Conservation (phyloP, 441 rosid genomes). For the Adansonia gregorii region DNA sequence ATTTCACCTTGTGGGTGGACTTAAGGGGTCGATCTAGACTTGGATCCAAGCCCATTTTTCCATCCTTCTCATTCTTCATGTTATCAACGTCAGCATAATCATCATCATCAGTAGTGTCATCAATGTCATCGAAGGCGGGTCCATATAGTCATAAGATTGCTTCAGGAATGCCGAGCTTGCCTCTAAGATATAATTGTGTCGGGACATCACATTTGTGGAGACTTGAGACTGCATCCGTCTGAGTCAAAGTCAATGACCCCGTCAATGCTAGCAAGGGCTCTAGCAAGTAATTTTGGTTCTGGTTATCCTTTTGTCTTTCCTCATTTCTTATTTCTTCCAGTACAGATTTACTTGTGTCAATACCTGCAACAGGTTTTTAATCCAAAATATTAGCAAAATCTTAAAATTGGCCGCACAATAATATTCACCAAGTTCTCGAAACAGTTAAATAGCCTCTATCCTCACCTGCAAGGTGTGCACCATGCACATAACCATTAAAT, state of each 20-base stretch:
- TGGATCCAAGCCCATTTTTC: constrained; percentile 19
- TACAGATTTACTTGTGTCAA: constrained; percentile 69
- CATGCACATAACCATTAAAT: constrained; percentile 94
- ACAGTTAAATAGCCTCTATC: background rate
- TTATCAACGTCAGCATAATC: background rate
- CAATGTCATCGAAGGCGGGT: constrained; percentile 27
- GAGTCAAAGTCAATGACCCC: constrained; percentile 56
- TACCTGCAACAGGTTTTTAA: constrained; percentile 48
- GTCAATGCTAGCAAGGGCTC: constrained; percentile 83
- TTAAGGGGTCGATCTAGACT: background rate
- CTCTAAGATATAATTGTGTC: constrained; percentile 59
- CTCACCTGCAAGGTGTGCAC: constrained; percentile 86
- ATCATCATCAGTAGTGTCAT: background rate
- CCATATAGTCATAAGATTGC: constrained; percentile 74
- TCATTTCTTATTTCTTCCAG: constrained; percentile 69
- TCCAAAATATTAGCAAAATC: background rate
- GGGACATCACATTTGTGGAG: constrained; percentile 76
- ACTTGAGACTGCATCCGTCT: constrained; percentile 60
- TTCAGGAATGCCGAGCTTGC: constrained; percentile 69
- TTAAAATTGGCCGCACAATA: background rate
- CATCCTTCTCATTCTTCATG: constrained; percentile 8
- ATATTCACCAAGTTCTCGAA: background rate
- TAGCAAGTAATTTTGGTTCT: constrained; percentile 51
- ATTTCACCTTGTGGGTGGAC: constrained; percentile 27
- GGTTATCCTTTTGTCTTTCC: constrained; percentile 48